Evolutionary conservation across 2,329 filamentous ascomycete species (phyloP), one percentile per base, ranked within the genome.

Genomic region (Penicillium brasilianum): DNA sequence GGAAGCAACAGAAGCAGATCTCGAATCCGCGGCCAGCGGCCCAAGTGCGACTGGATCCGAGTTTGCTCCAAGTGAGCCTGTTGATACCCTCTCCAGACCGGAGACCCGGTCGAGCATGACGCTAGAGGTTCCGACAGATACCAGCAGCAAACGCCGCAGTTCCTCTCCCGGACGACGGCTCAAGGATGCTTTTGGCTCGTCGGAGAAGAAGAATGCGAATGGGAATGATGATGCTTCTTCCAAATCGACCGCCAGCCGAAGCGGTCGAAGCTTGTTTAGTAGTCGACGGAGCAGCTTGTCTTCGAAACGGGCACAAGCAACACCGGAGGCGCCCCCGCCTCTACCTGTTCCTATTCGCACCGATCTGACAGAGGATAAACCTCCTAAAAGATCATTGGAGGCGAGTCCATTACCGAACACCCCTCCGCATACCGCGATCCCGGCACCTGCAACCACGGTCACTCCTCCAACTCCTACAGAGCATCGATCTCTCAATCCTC

Each of bases 81-180:
- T n/a, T 76, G 68, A 78, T 80, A 66, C 68, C 39, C 59, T 51
- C 25, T 59, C 64, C 57, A 65, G 71, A 68, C 66, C 68, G 62
- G 57, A 65, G 57, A 70, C 74, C 65, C 65, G 72, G 57, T 64
- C 69, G 16, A 67, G 62, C 22, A 70, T 71, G 57, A 68, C 71
- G 43, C 66, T 77, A 51, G 72, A 71, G 50, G 67, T 76, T 16
- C 73, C 77, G 25, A 68, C 71, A 41, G 73, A 79, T 54, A 69
- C 73, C 43, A 67, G 50, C 61, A 73, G 77, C 49, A 78, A 80
- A 63, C 84, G 84, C 67, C 85, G 90, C 61, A 87, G 87, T 25
- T 82, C 85, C 20, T 93, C 92, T 10, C 90, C 90, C 11, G 87
- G 85, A 55, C 86, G 87, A 71, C 91, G 88, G 71, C 81, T 94